phyloP scores from a whole-genome alignment of 805 yeast species.

The Hanseniaspora lachancei region DNA sequence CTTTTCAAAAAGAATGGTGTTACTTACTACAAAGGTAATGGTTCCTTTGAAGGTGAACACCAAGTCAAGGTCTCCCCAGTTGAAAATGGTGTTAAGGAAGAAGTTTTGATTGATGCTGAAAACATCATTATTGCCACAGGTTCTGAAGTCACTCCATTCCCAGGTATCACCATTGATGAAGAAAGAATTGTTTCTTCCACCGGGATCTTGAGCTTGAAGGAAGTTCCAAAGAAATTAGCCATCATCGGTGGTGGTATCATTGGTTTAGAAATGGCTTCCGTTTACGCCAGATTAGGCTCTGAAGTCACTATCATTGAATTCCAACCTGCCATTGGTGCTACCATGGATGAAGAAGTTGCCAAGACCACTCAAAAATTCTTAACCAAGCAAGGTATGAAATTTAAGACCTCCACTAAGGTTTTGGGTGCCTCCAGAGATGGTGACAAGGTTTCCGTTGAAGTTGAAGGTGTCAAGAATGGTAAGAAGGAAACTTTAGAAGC shows the following conservation, averaged over 20 bases:
- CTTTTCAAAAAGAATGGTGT: slow-evolving; percentile 92
- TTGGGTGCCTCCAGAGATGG: slow-evolving; percentile 76
- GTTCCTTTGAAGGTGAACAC: slow-evolving; percentile 73
- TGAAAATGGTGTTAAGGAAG: slow-evolving; percentile 61
- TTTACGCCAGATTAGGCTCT: slow-evolving; percentile 86
- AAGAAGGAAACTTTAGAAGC: slow-evolving; percentile 68
- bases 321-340: slow-evolving; percentile 87
- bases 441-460: slow-evolving; percentile 72
- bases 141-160: slow-evolving; percentile 96
- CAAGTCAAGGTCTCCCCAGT: slow-evolving; percentile 68
- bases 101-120: slow-evolving; percentile 58
- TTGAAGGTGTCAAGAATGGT: slow-evolving; percentile 80
- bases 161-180: slow-evolving; percentile 92
- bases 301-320: slow-evolving; percentile 92
- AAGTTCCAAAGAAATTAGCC: slow-evolving; percentile 81
- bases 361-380: slow-evolving; percentile 79
- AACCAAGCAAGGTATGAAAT: slow-evolving; percentile 87
- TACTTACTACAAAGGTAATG: slow-evolving; percentile 86
- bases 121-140: slow-evolving; percentile 95
- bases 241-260: slow-evolving; percentile 99
- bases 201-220: slow-evolving; percentile 72
- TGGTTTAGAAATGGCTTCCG: slow-evolving; percentile 99
- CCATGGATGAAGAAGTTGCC: slow-evolving; percentile 94
- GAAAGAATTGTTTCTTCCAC: slow-evolving; percentile 94
- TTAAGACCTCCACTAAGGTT: slow-evolving; percentile 87